Base-by-base conservation (phyloP, 2,329 filamentous ascomycete genomes). In the Venturia aucupariae region DNA sequence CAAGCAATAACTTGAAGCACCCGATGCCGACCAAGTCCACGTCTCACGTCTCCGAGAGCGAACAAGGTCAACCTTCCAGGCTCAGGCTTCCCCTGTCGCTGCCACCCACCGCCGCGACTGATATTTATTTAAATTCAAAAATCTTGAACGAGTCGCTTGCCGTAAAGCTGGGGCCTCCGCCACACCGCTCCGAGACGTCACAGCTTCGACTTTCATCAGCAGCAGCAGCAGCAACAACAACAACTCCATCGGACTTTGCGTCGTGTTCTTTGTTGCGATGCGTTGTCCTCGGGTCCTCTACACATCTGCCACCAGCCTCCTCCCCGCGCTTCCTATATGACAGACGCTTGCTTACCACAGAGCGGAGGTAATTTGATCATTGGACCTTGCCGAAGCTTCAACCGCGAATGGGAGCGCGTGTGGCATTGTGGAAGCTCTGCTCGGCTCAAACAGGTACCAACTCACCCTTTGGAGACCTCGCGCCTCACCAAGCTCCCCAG, bases 281-380 rank as follows among this genome's bases (percentile, higher is more conserved):
- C 62, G 62, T 63, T 57, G 62, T 63, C 62, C 46, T n/a, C n/a
- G n/a, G n/a, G 46, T 24, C 62, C 38, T 60, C 35, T 30, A 2
- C n/a, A 59, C 7, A 17, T 17, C 48, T 38, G 44, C 42, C 62
- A 59, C 42, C 62, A 59, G 48, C 48, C 62, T 57, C 48, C 38
- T 63, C 62, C 24, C 38, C 35, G 15, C 48, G 38, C 7, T 6
- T 27, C 22, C 35, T 54, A 24, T 39, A 39, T 39, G 62, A 63
- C 42, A 59, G 62, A 57, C 62, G 62, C 42, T 63, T 30, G 46
- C 51, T 48, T 30, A 63, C 35, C 41, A 22, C 44, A 41, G 30
- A n/a, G 61, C 42, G 41, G 60, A 62, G 60, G 41, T 51, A 57
- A 63, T 59, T 57, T 42, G 42, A 38, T 44, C 62, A 63, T 63